Base-by-base conservation (phyloP, 805 yeast genomes). In the Sugiyamaella marilandica region DNA sequence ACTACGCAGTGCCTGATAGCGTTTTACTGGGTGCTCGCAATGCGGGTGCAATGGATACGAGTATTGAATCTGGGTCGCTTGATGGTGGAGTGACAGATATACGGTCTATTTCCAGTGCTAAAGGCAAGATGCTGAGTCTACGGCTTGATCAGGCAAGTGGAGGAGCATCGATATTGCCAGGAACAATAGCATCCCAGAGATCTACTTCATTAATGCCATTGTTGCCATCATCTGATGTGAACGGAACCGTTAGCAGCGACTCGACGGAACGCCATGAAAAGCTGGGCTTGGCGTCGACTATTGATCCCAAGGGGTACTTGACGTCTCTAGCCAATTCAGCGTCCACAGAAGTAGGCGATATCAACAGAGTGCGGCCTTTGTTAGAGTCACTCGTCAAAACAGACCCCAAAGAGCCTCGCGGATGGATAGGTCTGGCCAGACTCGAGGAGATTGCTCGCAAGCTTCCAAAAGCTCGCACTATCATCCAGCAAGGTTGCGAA, bases 381-480 rank as follows among this genome's bases (percentile, higher is more conserved):
- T 73, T 91, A 45, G 71, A 78, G n/a, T 83, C 89, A 2, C 76
- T 87, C 57, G 74, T 95, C 34, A 80, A 78, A 57, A 71, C 88
- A 0, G 85, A 87, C 60, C 96, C 97, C 0, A 68, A 70, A 41
- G 84, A 82, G 53, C 79, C 95, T 0, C 79, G 79, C 46, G 87
- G 85, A 3, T 92, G 96, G 96, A 85, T 92, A 19, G 88, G 95
- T 0, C 80, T 89, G 46, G 95, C 96, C 0, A 70, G 88, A 45
- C 65, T 89, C 9, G 98, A 92, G 63, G 85, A 80, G 58, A 77
- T 76, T 44, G 84, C 83, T 1, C 75, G 75, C 43, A 82, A 81
- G 49, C 72, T 73, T 50, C 69, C 69, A 4, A 67, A 67, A 11
- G 97, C 98, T 0, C 77, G 78, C 50, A 69, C 68, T 19, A 55